phyloP scores from a whole-genome alignment of 208 protist genomes.

The Crithidia mellificae region DNA sequence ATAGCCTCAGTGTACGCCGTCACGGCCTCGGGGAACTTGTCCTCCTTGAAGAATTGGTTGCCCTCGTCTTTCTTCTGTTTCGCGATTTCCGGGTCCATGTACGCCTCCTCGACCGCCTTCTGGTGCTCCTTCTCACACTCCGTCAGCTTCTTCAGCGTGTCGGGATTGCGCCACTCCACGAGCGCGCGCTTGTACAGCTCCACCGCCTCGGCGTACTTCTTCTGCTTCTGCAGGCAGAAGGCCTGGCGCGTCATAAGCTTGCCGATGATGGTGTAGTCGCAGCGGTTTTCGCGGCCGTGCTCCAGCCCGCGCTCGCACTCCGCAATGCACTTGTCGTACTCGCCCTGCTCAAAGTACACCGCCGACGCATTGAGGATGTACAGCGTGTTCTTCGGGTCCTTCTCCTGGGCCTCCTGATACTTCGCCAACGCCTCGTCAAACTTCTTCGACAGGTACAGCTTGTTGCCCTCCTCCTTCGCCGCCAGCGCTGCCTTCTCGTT shows the following conservation, averaged over 20 bases:
- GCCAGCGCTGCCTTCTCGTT: slow-evolving; percentile 68
- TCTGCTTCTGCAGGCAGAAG: slow-evolving; percentile 83
- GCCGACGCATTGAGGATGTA: slow-evolving; percentile 92
- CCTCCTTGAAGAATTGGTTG: slow-evolving; percentile 95
- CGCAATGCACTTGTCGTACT: slow-evolving; percentile 93
- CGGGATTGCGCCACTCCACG: slow-evolving; percentile 93
- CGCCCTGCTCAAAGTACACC: slow-evolving; percentile 93
- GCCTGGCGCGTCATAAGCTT: slow-evolving; percentile 92
- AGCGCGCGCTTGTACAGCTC: slow-evolving; percentile 89
- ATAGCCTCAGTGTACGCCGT: slow-evolving; percentile 93
- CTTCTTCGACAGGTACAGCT: slow-evolving; percentile 92
- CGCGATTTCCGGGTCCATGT: slow-evolving; percentile 91
- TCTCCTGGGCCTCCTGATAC: slow-evolving; percentile 84
- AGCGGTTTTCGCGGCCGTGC: slow-evolving; percentile 81
- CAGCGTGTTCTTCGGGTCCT: slow-evolving; percentile 87
- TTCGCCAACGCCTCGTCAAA: slow-evolving; percentile 93
- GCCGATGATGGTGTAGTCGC: slow-evolving; percentile 93
- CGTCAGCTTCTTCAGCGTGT: slow-evolving; percentile 89
- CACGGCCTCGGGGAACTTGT: slow-evolving; percentile 95
- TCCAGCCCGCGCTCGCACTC: slow-evolving; percentile 90
- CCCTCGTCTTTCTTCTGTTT: slow-evolving; percentile 93
- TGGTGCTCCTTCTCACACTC: slow-evolving; percentile 90
- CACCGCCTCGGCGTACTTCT: slow-evolving; percentile 88
- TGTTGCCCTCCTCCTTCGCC: slow-evolving; percentile 94
- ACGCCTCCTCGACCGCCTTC: slow-evolving; percentile 88